Evolutionary conservation across 768 basidiomycete species (phyloP).

Genomic region (Tylopilus plumbeoviolaceoides): DNA sequence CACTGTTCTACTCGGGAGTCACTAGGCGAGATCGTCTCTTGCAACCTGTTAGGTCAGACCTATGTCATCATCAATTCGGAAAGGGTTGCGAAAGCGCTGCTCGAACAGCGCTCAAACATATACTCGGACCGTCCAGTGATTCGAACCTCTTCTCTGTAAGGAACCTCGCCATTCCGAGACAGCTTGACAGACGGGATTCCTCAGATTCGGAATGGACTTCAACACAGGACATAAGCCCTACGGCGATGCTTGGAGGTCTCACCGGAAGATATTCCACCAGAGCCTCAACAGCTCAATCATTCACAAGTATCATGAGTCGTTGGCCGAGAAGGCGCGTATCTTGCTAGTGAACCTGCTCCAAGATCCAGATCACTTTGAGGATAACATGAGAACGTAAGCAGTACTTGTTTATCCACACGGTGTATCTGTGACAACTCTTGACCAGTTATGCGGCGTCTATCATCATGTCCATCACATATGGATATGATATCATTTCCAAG

Average conservation of each 20-base stretch:
- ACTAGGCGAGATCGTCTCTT: slow-evolving; percentile 22
- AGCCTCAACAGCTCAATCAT: slow-evolving; percentile 11
- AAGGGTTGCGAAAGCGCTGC: slow-evolving; percentile 16
- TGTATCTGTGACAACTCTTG: background rate
- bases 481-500: slow-evolving; percentile 13
- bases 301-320: slow-evolving; percentile 8
- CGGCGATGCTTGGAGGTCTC: slow-evolving; percentile 14
- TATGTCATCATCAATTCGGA: slow-evolving; percentile 24
- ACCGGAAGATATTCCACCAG: slow-evolving; percentile 17
- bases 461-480: slow-evolving; percentile 20
- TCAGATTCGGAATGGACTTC: slow-evolving; percentile 24
- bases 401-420: background rate
- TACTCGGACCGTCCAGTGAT: slow-evolving; percentile 21
- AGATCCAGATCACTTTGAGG: slow-evolving; percentile 13
- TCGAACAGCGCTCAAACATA: slow-evolving; percentile 24
- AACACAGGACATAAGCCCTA: slow-evolving; percentile 20
- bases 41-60: slow-evolving; percentile 17
- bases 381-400: slow-evolving; percentile 17
- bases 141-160: slow-evolving; percentile 6
- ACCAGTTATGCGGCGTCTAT: slow-evolving; percentile 18
- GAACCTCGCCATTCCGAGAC: background rate
- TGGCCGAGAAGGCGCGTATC: slow-evolving; percentile 1
- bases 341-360: slow-evolving; percentile 12
- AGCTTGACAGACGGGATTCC: background rate
- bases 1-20: background rate